phyloP scores from a whole-genome alignment of 2,329 filamentous ascomycete species.

The Aspergillus ibericus region DNA sequence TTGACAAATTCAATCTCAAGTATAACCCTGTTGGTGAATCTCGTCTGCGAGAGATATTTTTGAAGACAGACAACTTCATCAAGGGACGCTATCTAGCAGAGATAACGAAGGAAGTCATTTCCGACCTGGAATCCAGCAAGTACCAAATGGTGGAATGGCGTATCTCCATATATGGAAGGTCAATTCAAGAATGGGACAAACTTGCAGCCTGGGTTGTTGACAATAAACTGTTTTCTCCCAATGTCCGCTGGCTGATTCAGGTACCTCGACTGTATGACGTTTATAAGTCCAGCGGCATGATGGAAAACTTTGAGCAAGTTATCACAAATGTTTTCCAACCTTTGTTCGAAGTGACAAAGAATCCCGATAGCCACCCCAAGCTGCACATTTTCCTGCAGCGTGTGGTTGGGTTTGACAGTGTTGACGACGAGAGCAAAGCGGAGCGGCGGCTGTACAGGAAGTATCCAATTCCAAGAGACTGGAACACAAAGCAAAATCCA shows the following conservation, averaged over 20 bases:
- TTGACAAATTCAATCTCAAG: constrained; percentile 99
- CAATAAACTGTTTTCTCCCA: constrained; percentile 97
- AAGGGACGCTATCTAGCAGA: constrained; percentile 93
- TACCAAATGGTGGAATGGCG: constrained; percentile 99
- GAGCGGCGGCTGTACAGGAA: constrained; percentile 94
- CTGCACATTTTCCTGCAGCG: constrained; percentile 91
- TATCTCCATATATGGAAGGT: constrained; percentile 93
- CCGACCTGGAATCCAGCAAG: constrained; percentile 96
- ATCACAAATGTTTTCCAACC: constrained; percentile 90
- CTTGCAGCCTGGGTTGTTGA: constrained; percentile 96
- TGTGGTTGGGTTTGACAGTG: constrained; percentile 95
- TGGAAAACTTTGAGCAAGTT: constrained; percentile 87
- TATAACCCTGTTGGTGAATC: constrained; percentile 98
- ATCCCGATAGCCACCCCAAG: constrained; percentile 84
- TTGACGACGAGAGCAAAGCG: constrained; percentile 96
- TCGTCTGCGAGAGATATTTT: constrained; percentile 90
- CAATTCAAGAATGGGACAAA: constrained; percentile 95
- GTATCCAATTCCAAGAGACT: constrained; percentile 84
- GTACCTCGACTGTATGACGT: constrained; percentile 93
- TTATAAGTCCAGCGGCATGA: constrained; percentile 83
- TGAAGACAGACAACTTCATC: constrained; percentile 98
- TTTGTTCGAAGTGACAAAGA: constrained; percentile 87
- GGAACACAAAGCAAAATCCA: constrained; percentile 91
- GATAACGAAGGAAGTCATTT: constrained; percentile 96
- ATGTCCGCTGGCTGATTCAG: constrained; percentile 95